Base-by-base conservation (phyloP, 805 yeast species). In the Lachancea thermotolerans region DNA sequence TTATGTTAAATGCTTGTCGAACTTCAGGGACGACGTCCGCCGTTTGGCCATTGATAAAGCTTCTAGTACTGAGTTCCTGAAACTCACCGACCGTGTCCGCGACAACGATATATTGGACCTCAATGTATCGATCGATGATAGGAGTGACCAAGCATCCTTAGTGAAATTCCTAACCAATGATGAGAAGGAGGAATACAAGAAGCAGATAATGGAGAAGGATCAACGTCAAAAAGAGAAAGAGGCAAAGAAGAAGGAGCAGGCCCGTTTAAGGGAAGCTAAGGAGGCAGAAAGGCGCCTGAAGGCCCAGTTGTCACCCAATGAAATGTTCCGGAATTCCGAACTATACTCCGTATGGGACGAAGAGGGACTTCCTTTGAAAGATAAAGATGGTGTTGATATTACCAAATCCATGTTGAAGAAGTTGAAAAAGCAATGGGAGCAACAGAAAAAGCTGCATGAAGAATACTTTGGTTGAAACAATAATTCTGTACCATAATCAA, bases 81-180 rank as follows among this genome's bases (percentile, higher is more conserved):
- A 70, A n/a, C 78, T 85, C 4, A 76, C 89, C 47, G 99, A 93
- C 64, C 64, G 70, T 6, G 64, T 93, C 17, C 78, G 99, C 56
- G 79, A 82, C 53, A 66, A 74, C 14, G 93, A 84, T 33, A 68
- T 93, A 54, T 68, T 88, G 48, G 74, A 78, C 21, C 68, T 89
- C 49, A 93, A 95, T 27, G 83, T 93, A 35, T 79, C 95, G 1
- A 70, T 93, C 45, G 98, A 91, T 62, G 99, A 93, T 66, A 79
- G 97, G 57, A 83, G 75, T 48, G 89, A 82, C 2, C 78, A 76
- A 55, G 74, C 81, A n/a, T 90, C 97, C 0, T 73, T 93, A 49
- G 75, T 93, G 37, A 93, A 93, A 65, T 84, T 91, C 55, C 70
- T 93, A 51, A 80, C 77, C 43, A 77, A 70, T 7, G 74, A 71